Evolutionary conservation across 2,329 filamentous ascomycete genomes (phyloP).

Genomic region (Epichloe coenophiala): DNA sequence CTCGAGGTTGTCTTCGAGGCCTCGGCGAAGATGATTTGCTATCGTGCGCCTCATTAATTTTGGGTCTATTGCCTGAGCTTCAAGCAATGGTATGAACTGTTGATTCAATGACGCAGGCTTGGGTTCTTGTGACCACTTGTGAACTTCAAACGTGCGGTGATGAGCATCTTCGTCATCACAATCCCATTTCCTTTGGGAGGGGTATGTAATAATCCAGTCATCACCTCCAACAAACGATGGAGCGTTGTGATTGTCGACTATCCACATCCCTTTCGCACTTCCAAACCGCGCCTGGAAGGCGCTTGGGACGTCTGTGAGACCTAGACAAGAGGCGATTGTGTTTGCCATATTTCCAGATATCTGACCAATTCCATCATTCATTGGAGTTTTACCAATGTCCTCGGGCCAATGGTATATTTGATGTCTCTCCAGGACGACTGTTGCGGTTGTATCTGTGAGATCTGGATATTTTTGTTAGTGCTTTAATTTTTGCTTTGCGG

Average conservation of each 20-base stretch:
- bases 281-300: slow-evolving; percentile 59
- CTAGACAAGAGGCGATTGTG: slow-evolving; percentile 35
- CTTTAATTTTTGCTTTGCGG: background rate
- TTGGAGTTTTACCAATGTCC: slow-evolving; percentile 31
- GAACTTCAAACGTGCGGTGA: slow-evolving; percentile 54
- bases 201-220: slow-evolving; percentile 53
- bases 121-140: slow-evolving; percentile 21
- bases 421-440: slow-evolving; percentile 27
- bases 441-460: slow-evolving; percentile 36
- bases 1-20: slow-evolving; percentile 38
- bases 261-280: slow-evolving; percentile 65
- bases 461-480: slow-evolving; percentile 21
- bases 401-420: slow-evolving; percentile 29
- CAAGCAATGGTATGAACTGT: slow-evolving; percentile 55
- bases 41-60: slow-evolving; percentile 33
- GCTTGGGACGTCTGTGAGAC: slow-evolving; percentile 40
- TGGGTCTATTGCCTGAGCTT: slow-evolving; percentile 39
- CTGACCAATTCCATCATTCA: slow-evolving; percentile 54
- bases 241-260: slow-evolving; percentile 33
- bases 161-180: slow-evolving; percentile 31
- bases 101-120: slow-evolving; percentile 45
- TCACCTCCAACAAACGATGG: slow-evolving; percentile 20
- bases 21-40: slow-evolving; percentile 31
- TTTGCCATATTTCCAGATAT: slow-evolving; percentile 49
- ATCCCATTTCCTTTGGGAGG: slow-evolving; percentile 57